These are phyloP conservation scores for Durio zibethinus DNA, from an alignment of 345 rosid species.

Conservation along the genomic window DNA sequence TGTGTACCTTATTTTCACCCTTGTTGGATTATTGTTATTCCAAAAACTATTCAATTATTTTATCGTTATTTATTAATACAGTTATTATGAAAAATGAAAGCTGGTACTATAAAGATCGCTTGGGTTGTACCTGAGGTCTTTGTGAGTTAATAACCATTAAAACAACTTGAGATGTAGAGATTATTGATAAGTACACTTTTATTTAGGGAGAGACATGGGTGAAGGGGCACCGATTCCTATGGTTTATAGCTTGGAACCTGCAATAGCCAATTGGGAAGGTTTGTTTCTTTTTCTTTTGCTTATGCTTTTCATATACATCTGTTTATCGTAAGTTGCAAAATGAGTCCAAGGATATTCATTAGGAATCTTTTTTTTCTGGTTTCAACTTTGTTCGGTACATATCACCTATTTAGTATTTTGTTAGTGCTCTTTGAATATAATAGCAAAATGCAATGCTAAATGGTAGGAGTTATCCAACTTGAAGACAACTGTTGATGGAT, in stretches of 20 bases:
- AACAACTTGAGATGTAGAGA: constrained; percentile 90
- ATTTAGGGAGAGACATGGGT: constrained; percentile 94
- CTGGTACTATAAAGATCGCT: constrained; percentile 83
- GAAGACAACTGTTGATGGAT: background rate
- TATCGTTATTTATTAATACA: constrained; percentile 17
- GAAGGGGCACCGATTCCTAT: constrained; percentile 97
- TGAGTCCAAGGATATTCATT: background rate
- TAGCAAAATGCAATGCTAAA: background rate
- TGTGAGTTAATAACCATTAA: constrained; percentile 80
- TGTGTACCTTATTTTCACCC: background rate
- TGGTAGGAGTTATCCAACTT: background rate
- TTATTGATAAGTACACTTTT: constrained; percentile 88
- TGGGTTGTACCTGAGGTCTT: constrained; percentile 90
- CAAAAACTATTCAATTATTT: background rate
- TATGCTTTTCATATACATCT: background rate
- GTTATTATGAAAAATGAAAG: constrained; percentile 88
- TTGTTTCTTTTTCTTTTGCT: constrained; percentile 6
- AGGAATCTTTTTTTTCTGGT: background rate
- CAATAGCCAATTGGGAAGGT: constrained; percentile 99
- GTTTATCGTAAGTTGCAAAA: background rate
- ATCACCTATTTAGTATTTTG: background rate
- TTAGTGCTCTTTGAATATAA: background rate
- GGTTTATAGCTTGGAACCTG: constrained; percentile 88
- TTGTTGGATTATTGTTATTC: background rate
- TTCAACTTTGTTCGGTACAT: background rate